Percentiles rank a stretch among this genome's conserved stretches.
These are phyloP conservation scores for Pharus latifolius DNA, from an alignment of 176 grass and related monocot genomes.

Conservation along the genomic window DNA sequence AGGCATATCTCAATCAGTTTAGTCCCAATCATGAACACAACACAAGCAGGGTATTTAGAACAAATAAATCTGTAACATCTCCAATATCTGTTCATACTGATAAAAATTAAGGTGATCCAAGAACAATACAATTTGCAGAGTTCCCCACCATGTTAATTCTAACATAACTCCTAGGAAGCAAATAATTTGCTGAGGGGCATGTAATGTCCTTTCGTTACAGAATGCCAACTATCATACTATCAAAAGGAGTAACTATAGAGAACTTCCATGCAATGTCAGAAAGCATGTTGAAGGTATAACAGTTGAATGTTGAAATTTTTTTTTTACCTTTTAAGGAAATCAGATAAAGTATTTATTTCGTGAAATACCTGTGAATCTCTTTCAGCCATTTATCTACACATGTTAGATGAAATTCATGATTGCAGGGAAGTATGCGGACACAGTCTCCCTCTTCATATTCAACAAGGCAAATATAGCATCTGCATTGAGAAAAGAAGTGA, in stretches of 20 bases:
- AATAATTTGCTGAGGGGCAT: not conserved
- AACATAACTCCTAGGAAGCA: too few relatives aligned
- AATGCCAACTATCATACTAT: not conserved
- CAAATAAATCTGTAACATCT: not conserved
- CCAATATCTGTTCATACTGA: not conserved
- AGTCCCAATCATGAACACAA: not conserved
- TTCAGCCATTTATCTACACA: conserved; percentile 99
- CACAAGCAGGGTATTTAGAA: not conserved
- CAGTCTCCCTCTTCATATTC: conserved; percentile 96
- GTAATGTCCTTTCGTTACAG: not conserved
- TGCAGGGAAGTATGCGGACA: conserved; percentile 80
- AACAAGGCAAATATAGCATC: conserved; percentile 93
- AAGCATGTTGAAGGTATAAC: not conserved
- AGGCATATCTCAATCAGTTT: not conserved
- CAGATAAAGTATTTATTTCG: not conserved
- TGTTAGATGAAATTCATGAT: conserved; percentile 93
- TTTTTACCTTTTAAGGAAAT: not conserved
- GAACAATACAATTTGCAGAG: not conserved
- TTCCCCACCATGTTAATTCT: too few relatives aligned
- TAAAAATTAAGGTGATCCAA: not conserved
- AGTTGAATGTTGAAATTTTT: not conserved
- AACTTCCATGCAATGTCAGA: not conserved
- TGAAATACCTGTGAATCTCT: conserved; percentile 94
- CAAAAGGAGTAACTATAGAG: not conserved
- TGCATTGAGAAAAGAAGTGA: conserved; percentile 5